Evolutionary conservation across 108 stramenopile species (phyloP), one percentile per base, ranked within the genome.

Genomic region (Nannochloropsis oceanica): DNA sequence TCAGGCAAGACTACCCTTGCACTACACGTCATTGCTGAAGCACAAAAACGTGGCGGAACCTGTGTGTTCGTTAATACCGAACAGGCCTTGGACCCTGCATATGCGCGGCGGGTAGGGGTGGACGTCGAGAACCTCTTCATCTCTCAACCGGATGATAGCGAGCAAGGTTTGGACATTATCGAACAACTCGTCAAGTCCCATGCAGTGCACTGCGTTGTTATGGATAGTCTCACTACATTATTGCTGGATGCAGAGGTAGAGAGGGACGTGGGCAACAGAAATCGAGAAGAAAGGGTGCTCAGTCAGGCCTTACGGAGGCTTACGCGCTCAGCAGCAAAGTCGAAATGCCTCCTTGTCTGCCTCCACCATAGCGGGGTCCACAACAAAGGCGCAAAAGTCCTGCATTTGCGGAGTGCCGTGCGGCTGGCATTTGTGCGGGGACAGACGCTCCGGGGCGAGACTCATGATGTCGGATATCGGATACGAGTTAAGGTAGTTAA

Each of bases 41-140:
- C 89, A 73, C 97, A 99, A 90, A 91, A 91, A 86, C 42, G 25
- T 26, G 96, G 96, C 2, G 96, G 97, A 11, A 95, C 91, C 9
- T 96, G 96, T 13, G 97, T 96, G 13, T 97, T 99, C 86, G 93
- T 99, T 82, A 97, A 99, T 87, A 96, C 96, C 42, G 97, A 99
- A 91, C 97, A 97, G 90, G 97, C 98, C n/a, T 86, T 99, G 27
- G 98, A 99, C 87, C 94, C 96, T 5, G 85, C 91, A 1, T 97
- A 99, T 88, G 96, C 96, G n/a, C 34, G n/a, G 13, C 84, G 84
- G 1, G 73, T 97, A 26, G 97, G 97, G 27, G 96, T 97, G 42
- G 93, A 97, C 86, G 91, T 95, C 83, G 91, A 95, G 79, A 89
- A 92, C 24, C 90, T 99, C 12, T 87, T 95, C 73, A 92, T 97